These are phyloP conservation scores for Ophiostoma perfectum DNA, from an alignment of 2,329 filamentous ascomycete genomes.

Conservation along the genomic window DNA sequence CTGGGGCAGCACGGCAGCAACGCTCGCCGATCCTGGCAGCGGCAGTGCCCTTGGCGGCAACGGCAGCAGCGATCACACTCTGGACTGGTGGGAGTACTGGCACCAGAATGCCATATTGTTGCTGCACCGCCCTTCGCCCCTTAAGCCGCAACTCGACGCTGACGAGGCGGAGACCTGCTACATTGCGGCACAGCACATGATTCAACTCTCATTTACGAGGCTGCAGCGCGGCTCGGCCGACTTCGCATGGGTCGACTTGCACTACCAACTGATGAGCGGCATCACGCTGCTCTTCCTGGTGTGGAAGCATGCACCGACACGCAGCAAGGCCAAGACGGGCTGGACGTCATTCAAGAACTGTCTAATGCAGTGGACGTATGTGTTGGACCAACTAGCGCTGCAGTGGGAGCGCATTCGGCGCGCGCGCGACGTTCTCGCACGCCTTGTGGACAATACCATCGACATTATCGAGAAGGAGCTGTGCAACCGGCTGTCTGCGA, in stretches of 20 bases:
- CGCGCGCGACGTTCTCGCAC: conserved; percentile 18
- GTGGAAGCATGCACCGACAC: conserved; percentile 19
- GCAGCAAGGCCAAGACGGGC: conserved; percentile 18
- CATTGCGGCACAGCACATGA: conserved; percentile 26
- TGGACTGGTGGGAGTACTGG: conserved; percentile 28
- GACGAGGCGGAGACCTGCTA: conserved; percentile 25
- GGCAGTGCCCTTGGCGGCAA: conserved; percentile 10
- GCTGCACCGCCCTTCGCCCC: conserved; percentile 27
- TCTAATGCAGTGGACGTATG: conserved; percentile 27
- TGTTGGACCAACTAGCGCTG: conserved; percentile 24
- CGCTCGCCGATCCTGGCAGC: neutral
- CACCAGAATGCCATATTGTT: conserved; percentile 28
- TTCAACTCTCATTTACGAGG: conserved; percentile 27
- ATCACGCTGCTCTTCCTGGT: conserved; percentile 29
- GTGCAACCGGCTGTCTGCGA: conserved; percentile 18
- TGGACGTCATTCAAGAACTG: conserved; percentile 29
- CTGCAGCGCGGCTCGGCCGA: conserved; percentile 23
- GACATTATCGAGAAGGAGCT: conserved; percentile 23
- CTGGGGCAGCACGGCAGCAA: neutral
- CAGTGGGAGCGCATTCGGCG: conserved; percentile 26
- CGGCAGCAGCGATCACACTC: conserved; percentile 12
- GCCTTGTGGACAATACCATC: conserved; percentile 21
- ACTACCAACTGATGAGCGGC: conserved; percentile 29
- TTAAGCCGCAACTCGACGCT: conserved; percentile 18
- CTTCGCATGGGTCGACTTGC: conserved; percentile 28